These are phyloP conservation scores for Alectoria sarmentosa DNA, from an alignment of 495 filamentous ascomycete species.

Conservation along the genomic window DNA sequence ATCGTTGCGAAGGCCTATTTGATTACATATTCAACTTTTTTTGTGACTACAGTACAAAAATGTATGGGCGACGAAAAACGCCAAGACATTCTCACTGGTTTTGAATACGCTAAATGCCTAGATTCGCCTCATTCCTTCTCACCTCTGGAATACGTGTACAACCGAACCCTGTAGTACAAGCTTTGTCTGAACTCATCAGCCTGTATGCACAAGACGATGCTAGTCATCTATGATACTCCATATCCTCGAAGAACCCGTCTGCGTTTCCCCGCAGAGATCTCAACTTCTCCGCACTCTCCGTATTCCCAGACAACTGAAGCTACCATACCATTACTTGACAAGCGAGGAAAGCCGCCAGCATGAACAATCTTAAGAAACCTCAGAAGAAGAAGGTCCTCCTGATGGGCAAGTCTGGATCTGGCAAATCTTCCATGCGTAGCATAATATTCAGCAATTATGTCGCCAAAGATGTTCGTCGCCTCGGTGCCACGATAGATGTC, in stretches of 20 bases:
- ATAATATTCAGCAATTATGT: constrained; percentile 99
- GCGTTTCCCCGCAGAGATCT: not conserved
- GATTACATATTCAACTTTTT: no score
- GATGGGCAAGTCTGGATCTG: constrained; percentile 93
- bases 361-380: constrained; percentile 34
- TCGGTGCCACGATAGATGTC: constrained; percentile 98
- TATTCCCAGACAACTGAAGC: not conserved
- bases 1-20: no score
- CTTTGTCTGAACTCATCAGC: not conserved
- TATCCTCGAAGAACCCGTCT: not conserved
- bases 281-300: not conserved
- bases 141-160: not conserved
- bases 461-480: constrained; percentile 85
- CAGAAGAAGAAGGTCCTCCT: constrained; percentile 53
- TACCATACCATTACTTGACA: not conserved
- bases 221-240: not conserved
- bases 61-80: no score
- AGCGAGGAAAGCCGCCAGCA: not conserved
- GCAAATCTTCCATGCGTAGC: constrained; percentile 97
- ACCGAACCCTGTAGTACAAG: not conserved
- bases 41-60: no score
- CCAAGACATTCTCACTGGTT: no score
- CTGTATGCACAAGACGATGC: constrained; percentile 2
- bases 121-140: no score
- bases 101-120: no score